Conservation (phyloP, 768 basidiomycete species). For the Lactarius hengduanensis region DNA sequence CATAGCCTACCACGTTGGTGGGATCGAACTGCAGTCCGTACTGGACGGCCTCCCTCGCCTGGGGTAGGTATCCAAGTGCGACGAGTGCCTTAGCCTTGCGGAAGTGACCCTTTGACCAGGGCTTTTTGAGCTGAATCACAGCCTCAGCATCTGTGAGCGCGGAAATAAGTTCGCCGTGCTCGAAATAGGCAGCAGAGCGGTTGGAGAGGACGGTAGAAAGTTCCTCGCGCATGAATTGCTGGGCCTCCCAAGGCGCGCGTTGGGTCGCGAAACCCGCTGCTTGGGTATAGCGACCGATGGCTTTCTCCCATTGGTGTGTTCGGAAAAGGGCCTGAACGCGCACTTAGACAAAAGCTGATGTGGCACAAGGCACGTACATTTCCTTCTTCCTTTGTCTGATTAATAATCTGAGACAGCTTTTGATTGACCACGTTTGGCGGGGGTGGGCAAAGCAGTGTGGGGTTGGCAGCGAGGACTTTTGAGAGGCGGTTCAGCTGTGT, state of each 20-base stretch:
- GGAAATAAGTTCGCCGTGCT: slow-evolving; percentile 68
- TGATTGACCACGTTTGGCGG: slow-evolving; percentile 75
- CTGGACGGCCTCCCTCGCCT: slow-evolving; percentile 78
- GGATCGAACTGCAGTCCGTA: slow-evolving; percentile 87
- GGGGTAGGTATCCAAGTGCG: slow-evolving; percentile 62
- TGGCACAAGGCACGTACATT: slow-evolving; percentile 59
- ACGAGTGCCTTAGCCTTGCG: slow-evolving; percentile 87
- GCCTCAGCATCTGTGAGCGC: slow-evolving; percentile 89
- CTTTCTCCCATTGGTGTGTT: slow-evolving; percentile 59
- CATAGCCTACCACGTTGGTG: slow-evolving; percentile 48
- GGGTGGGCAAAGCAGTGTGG: slow-evolving; percentile 73
- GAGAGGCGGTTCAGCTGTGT: slow-evolving; percentile 72
- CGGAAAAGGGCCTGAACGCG: slow-evolving; percentile 71
- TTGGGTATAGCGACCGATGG: slow-evolving; percentile 75
- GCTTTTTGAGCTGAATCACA: slow-evolving; percentile 77
- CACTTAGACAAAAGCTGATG: slow-evolving; percentile 31
- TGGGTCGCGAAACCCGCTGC: slow-evolving; percentile 75
- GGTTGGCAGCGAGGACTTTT: slow-evolving; percentile 64
- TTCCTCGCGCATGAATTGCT: slow-evolving; percentile 82
- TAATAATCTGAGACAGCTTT: slow-evolving; percentile 72
- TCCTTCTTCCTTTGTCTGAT: slow-evolving; percentile 86
- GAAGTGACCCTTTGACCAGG: slow-evolving; percentile 97
- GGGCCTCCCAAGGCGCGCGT: slow-evolving; percentile 88
- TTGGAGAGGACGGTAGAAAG: slow-evolving; percentile 88
- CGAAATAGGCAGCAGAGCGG: slow-evolving; percentile 83